Conservation (phyloP, 768 basidiomycete genomes). For the Hortiboletus campestris region DNA sequence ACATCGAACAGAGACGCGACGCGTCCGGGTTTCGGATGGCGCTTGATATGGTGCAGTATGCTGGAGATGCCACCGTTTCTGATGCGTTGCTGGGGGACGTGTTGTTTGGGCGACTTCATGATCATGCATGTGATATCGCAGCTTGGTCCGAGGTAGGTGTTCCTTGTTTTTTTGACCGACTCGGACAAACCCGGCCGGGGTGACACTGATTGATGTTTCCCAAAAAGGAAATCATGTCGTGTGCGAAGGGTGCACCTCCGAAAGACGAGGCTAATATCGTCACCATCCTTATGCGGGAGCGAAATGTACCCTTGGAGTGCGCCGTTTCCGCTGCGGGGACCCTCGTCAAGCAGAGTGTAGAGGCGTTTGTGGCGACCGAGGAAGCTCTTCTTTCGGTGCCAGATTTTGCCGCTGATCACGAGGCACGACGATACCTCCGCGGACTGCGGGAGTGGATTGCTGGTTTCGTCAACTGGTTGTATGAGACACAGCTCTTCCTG, state of each 20-base stretch:
- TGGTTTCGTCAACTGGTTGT: constrained; percentile 62
- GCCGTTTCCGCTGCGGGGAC: constrained; percentile 33
- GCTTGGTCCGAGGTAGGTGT: constrained; percentile 50
- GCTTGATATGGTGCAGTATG: constrained; percentile 52
- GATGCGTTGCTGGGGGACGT: constrained; percentile 27
- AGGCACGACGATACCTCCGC: constrained; percentile 41
- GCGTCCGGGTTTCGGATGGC: constrained; percentile 49
- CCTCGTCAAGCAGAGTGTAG: constrained; percentile 28
- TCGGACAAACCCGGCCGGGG: too few species aligned
- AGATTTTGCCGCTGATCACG: constrained; percentile 17
- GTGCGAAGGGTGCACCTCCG: constrained; percentile 43
- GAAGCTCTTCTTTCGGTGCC: constrained; percentile 17
- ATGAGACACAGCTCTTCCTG: constrained; percentile 62
- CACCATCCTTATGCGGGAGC: constrained; percentile 44
- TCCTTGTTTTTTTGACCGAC: not conserved
- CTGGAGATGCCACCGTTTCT: constrained; percentile 44
- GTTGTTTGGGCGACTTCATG: constrained; percentile 34
- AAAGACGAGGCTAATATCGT: constrained; percentile 46
- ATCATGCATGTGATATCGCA: constrained; percentile 48
- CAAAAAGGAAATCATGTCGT: constrained; percentile 57
- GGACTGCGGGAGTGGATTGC: constrained; percentile 55
- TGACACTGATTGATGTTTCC: not conserved
- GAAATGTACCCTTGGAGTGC: constrained; percentile 46
- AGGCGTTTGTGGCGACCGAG: constrained; percentile 28
- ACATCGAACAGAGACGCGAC: constrained; percentile 45